phyloP scores from a whole-genome alignment of 176 grass and related monocot genomes.

The Dactylis glomerata region DNA sequence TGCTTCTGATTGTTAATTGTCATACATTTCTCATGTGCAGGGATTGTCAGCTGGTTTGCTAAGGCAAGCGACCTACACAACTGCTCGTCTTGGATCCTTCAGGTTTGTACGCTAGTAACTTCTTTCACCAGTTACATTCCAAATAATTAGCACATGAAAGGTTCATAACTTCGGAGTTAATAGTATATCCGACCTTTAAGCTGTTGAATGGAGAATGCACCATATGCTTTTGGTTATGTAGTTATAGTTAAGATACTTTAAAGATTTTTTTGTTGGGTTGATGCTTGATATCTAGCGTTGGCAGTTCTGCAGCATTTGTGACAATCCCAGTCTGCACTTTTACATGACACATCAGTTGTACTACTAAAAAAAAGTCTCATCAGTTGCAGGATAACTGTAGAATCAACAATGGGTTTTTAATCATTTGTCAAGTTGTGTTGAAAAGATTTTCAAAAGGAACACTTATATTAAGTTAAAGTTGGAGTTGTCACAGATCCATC shows the following conservation, averaged over 20 bases:
- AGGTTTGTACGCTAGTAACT: conserved; percentile 35
- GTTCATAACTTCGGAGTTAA: not conserved
- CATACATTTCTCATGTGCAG: conserved; percentile 39
- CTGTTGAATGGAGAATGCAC: not conserved
- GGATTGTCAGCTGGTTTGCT: conserved; percentile 88
- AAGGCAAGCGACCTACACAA: conserved; percentile 88
- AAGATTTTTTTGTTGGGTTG: not conserved
- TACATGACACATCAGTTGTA: not conserved
- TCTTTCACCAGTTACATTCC: not conserved
- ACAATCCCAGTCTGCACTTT: not conserved
- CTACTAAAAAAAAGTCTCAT: not conserved
- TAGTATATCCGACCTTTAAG: not conserved
- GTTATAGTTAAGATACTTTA: not conserved
- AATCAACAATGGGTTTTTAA: not conserved
- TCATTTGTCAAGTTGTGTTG: not conserved
- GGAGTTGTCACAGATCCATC: not conserved
- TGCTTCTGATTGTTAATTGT: not conserved
- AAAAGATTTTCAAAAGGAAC: not conserved
- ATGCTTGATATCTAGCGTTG: not conserved
- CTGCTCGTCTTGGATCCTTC: conserved; percentile 78
- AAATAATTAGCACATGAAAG: conserved; percentile 6
- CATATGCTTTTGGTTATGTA: not conserved
- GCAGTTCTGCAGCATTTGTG: not conserved
- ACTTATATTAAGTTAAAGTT: conserved; percentile 2
- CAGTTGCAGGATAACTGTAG: not conserved